Base-by-base conservation (phyloP, 2,329 filamentous ascomycete species). In the Fusarium hostae region DNA sequence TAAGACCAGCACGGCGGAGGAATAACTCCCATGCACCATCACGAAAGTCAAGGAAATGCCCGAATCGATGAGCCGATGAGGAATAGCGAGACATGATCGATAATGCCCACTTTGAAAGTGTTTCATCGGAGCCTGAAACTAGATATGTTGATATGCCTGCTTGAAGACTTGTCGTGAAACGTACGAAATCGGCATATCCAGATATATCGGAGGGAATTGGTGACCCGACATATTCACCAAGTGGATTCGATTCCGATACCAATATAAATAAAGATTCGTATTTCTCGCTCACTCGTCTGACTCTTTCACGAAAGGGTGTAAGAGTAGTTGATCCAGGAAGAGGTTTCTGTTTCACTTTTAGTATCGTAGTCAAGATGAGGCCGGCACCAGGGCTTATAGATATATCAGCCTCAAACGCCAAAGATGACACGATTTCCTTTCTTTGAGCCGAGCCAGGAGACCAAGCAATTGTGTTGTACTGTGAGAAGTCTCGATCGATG, bases 181-280 rank as follows among this genome's bases (percentile, higher is more conserved):
- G 81, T 32, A 86, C 80, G 55, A 91, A 86, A 15, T 86, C 84
- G 3, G 81, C 79, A 44, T 89, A 84, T 0, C 83, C 83, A 8
- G 77, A 75, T 13, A 81, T 75, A 50, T 89, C 86, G 2, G 83
- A 81, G 1, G 78, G 50, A 4, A 78, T 80, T 6, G 85, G 72
- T 37, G 79, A 75, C 62, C 79, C 78, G 39, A 82, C 77, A 8
- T 78, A 81, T 67, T 88, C 86, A 16, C 84, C 83, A 2, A 77
- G 44, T 3, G 68, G 71, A 51, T 83, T 85, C 3, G 78, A 80
- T 59, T 90, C 86, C n/a, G 88, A 90, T 2, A 96, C 85, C 1
- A 97, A 79, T 2, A 97, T 82, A 2, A 92, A 80, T 2, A 97
- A 82, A 7, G 83, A 84, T 69, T 93, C 90, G 76, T 96, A 95